A percentile compares a stretch with the other conserved stretches of the same genome.
phyloP scores from a whole-genome alignment of 2,329 filamentous ascomycete genomes.

The Sporothrix globosa region DNA sequence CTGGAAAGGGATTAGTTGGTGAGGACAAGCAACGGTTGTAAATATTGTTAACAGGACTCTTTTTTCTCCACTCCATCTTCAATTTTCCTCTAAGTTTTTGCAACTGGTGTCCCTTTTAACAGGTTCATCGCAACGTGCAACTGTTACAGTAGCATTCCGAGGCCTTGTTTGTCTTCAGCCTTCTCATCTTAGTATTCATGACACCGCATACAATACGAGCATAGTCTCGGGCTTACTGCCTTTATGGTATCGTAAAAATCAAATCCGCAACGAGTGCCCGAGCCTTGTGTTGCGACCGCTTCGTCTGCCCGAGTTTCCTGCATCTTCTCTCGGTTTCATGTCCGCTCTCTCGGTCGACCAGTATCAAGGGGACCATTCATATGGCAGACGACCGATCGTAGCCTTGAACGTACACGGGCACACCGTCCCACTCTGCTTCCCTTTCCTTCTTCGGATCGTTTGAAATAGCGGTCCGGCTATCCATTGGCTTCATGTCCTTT shows the following conservation, averaged over 20 bases:
- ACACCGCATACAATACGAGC: slow-evolving; percentile 1
- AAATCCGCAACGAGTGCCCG: background rate
- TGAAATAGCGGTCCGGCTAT: background rate
- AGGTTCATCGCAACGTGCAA: slow-evolving; percentile 19
- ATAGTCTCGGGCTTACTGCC: background rate
- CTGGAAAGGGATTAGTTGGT: too few relatives aligned
- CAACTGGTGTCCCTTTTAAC: background rate
- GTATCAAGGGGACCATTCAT: slow-evolving; percentile 1
- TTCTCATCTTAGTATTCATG: background rate
- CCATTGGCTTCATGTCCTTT: background rate
- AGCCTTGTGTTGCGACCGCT: background rate
- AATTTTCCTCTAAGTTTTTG: background rate
- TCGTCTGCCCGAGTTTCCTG: background rate
- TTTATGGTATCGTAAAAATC: background rate
- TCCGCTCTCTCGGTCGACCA: background rate
- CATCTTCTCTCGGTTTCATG: slow-evolving; percentile 10
- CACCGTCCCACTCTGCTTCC: background rate
- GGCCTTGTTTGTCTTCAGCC: slow-evolving; percentile 7
- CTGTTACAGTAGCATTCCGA: background rate
- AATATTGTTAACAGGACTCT: background rate
- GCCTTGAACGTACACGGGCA: background rate
- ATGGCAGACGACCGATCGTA: background rate
- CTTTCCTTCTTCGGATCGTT: background rate
- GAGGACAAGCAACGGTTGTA: too few relatives aligned
- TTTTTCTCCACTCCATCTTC: background rate